Percentiles rank a stretch among this genome's conserved stretches.
Evolutionary conservation across 106 monocot species (phyloP).

Genomic region (Xerophyta viscosa): DNA sequence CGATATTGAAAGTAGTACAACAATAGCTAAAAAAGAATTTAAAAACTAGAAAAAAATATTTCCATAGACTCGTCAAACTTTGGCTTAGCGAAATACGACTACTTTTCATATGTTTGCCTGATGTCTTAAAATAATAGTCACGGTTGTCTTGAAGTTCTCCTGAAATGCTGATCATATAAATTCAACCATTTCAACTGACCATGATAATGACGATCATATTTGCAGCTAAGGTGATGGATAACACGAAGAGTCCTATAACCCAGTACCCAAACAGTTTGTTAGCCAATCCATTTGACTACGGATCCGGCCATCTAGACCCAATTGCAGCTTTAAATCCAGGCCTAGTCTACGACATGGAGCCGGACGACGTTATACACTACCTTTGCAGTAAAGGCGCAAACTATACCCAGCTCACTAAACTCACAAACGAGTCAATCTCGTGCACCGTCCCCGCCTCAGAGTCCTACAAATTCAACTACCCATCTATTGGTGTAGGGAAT

Average conservation of each 20-base stretch:
- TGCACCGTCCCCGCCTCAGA: not conserved
- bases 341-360: not conserved
- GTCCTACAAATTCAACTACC: not conserved
- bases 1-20: no score
- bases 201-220: no score
- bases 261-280: not conserved
- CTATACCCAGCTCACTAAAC: not conserved
- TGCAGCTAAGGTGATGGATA: not conserved
- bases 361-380: not conserved
- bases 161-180: no score
- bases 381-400: not conserved
- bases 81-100: no score
- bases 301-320: conserved; percentile 6
- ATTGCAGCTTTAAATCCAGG: conserved; percentile 1
- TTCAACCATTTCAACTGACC: no score
- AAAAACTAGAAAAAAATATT: no score
- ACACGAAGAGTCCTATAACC: not conserved
- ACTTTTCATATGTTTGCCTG: no score
- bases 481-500: not conserved
- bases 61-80: no score
- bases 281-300: not conserved
- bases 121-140: no score
- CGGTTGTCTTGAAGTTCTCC: no score
- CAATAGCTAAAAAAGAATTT: no score
- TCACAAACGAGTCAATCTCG: not conserved